phyloP scores from a whole-genome alignment of 2,329 filamentous ascomycete genomes.

The Alternaria triticimaculans region DNA sequence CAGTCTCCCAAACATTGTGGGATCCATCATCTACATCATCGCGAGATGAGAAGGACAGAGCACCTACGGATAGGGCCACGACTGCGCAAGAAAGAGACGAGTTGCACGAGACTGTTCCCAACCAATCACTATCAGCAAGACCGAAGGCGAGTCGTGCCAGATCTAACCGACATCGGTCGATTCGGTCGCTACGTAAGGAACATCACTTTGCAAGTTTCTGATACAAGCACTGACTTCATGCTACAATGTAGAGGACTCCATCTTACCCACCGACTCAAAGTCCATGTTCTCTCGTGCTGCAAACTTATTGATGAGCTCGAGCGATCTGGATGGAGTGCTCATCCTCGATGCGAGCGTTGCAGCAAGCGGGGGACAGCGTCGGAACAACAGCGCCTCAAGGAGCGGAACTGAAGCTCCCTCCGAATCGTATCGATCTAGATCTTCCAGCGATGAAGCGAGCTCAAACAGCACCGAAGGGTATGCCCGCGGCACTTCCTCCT shows the following conservation, averaged over 20 bases:
- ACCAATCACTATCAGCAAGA: background rate
- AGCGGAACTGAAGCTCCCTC: slow-evolving; percentile 6
- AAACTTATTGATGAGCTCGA: slow-evolving; percentile 40
- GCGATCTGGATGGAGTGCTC: slow-evolving; percentile 42
- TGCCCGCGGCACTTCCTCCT: background rate
- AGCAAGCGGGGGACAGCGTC: slow-evolving; percentile 22
- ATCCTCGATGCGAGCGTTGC: slow-evolving; percentile 45
- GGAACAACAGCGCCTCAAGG: slow-evolving; percentile 9
- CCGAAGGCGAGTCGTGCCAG: slow-evolving; percentile 4
- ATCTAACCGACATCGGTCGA: slow-evolving; percentile 21
- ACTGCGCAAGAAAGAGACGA: too few species aligned
- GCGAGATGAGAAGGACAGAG: too few species aligned
- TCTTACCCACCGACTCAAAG: slow-evolving; percentile 37
- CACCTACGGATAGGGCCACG: too few species aligned
- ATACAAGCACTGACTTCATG: background rate
- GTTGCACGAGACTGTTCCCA: too few species aligned
- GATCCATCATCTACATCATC: too few species aligned
- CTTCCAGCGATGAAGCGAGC: slow-evolving; percentile 24
- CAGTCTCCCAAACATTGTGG: background rate
- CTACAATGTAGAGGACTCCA: slow-evolving; percentile 22
- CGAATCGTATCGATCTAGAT: slow-evolving; percentile 20
- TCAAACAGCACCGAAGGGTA: background rate
- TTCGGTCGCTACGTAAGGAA: slow-evolving; percentile 24
- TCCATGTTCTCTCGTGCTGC: slow-evolving; percentile 45
- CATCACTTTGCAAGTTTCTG: too few species aligned